Base-by-base conservation (phyloP, 31 red algal genomes). In the Odonthalia washingtoniensis region DNA sequence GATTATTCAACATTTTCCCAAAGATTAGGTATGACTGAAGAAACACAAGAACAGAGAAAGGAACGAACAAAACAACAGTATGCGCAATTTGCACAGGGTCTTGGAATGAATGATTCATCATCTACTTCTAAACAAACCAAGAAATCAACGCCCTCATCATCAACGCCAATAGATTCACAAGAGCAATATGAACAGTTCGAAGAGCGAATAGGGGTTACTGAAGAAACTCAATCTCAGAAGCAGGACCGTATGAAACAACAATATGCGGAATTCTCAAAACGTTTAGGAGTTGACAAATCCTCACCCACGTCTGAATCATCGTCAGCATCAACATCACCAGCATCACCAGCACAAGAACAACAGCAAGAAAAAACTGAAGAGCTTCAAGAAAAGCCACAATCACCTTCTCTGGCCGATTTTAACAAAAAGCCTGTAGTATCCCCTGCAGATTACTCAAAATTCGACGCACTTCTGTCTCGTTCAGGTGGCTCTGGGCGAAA, bases 401-500 rank as follows among this genome's bases (percentile, higher is more conserved):
- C 41, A 3, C 40, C 52, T 33, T 39, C 65, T 17, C n/a, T n/a
- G n/a, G n/a, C n/a, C n/a, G n/a, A n/a, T n/a, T n/a, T n/a, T n/a
- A n/a, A n/a, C n/a, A n/a, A n/a, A n/a, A n/a, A n/a, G n/a, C n/a
- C n/a, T n/a, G n/a, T n/a, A n/a, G 73, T 87, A 76, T 41, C 80
- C 38, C 90, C 90, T 42, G 75, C 74, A 34, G 82, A 92, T 46
- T 92, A 92, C 67, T 45, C 70, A 2, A 31, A 85, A 16, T 92
- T 92, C 32, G 90, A 92, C 40, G 37, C 46, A 9, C 75, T 92
- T 39, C 42, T 92, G 46, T 44, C 61, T 26, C 62, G 40, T 17
- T 80, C 90, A 5, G 82, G 90, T 38, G 90, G 90, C 37, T 65
- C 64, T 64, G 82, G 82, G 12, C 65, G 82, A 27, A 92, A 92